A percentile compares a stretch with the other conserved stretches of the same genome.
phyloP scores from a whole-genome alignment of 176 grass and related monocot genomes.

The Dactylis glomerata region DNA sequence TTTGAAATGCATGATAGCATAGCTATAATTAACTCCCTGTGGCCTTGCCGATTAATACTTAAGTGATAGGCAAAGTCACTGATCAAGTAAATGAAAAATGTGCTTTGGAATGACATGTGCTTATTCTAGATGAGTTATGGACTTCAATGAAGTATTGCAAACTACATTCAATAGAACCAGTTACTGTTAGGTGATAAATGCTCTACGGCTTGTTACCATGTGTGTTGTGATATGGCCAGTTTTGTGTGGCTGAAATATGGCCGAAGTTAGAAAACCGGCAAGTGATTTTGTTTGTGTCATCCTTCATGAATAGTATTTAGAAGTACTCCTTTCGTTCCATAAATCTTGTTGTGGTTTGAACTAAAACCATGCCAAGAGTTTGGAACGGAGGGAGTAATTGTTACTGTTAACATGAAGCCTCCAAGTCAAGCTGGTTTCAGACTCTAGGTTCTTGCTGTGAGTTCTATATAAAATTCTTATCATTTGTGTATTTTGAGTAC shows the following conservation, averaged over 20 bases:
- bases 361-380: too few species aligned
- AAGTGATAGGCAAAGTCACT: not conserved
- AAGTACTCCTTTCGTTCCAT: too few species aligned
- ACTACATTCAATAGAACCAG: not conserved
- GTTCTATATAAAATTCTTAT: not conserved
- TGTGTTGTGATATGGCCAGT: not conserved
- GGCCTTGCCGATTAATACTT: not conserved
- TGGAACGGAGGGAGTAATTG: too few species aligned
- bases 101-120: not conserved
- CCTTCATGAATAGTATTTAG: not conserved
- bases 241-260: not conserved
- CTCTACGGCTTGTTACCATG: not conserved
- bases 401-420: constrained; percentile 11
- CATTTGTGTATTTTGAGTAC: constrained; percentile 18
- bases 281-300: not conserved
- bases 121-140: not conserved
- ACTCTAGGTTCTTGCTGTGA: constrained; percentile 5
- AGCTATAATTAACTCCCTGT: not conserved
- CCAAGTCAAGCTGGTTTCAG: not conserved
- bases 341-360: too few species aligned
- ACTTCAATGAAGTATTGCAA: constrained; percentile 4
- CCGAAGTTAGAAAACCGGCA: not conserved
- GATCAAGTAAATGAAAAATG: not conserved
- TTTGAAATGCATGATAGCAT: not conserved
- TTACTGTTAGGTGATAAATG: not conserved